Conservation (phyloP, 2,329 filamentous ascomycete species). For the Exophiala mesophila region DNA sequence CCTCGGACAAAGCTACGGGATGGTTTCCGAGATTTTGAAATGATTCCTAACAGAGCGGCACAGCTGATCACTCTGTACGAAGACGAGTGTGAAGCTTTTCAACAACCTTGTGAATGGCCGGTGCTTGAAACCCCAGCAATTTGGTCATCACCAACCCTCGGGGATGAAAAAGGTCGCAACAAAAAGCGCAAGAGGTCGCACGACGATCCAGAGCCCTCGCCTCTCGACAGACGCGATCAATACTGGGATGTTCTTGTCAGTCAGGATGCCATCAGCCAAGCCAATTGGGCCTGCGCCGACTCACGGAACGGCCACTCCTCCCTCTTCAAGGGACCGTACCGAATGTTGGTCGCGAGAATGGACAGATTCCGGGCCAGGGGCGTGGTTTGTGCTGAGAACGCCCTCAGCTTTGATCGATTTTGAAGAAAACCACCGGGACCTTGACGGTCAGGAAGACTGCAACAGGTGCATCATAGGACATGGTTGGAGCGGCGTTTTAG, state of each 20-base stretch:
- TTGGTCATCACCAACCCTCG: too few relatives aligned
- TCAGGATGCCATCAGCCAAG: slow-evolving; percentile 16
- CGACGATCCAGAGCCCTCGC: neutral
- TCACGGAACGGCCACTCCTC: slow-evolving; percentile 1
- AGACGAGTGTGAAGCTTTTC: slow-evolving; percentile 2
- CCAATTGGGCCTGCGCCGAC: slow-evolving; percentile 14
- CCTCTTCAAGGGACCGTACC: slow-evolving; percentile 14
- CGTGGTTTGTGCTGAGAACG: too few relatives aligned
- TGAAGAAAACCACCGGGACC: too few relatives aligned
- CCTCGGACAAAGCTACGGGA: neutral
- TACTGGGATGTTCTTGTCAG: slow-evolving; percentile 15
- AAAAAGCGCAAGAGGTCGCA: neutral
- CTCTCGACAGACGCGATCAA: neutral
- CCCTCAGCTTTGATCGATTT: too few relatives aligned
- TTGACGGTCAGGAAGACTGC: too few relatives aligned
- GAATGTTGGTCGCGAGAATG: too few relatives aligned
- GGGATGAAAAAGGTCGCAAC: neutral
- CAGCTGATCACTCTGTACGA: neutral
- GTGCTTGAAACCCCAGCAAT: too few relatives aligned
- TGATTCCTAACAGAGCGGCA: neutral
- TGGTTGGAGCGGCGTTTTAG: too few relatives aligned
- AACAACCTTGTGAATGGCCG: slow-evolving; percentile 8
- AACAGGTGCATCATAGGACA: too few relatives aligned
- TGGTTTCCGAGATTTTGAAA: slow-evolving; percentile 5
- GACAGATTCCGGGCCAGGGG: too few relatives aligned